Evolutionary conservation across 2,329 filamentous ascomycete species (phyloP), one percentile per base, ranked within the genome.

Genomic region (Graphium sp.): DNA sequence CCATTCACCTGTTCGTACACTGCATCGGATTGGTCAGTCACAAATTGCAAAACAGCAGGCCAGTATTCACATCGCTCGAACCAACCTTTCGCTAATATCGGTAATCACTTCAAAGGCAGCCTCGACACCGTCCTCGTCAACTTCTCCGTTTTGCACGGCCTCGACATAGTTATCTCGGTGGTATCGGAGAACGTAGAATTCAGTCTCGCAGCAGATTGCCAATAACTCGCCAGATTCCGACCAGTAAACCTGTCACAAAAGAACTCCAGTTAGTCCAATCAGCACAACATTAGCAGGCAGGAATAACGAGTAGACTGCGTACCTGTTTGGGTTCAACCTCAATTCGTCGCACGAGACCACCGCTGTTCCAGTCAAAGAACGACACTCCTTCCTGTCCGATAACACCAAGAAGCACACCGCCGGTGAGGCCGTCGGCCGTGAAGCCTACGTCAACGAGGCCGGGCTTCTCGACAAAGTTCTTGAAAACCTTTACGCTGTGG

Each of bases 201-300:
- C 83, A 47, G 95, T 89, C 33, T 95, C 87, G 46, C 87, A 95
- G 12, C 85, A 85, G 43, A 98, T 70, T 6, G 82, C 71, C 20
- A 95, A 83, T 24, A 98, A 64, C 55, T 98, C 89, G 36, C 89
- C 89, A 39, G 76, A 91, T 44, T 95, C 89, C 4, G 85, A 94
- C 89, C 89, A 98, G 65, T 93, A 94, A 9, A 98, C 80, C 63
- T 78, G 36, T 12, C 6, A 8, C n/a, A n/a, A n/a, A n/a, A n/a
- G n/a, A 13, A 7, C 11, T 16, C 39, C 29, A 42, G 35, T 28
- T 19, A 28, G 17, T 18, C 13, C 26, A 13, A 10, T 28, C n/a
- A n/a, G 13, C 18, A 22, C 4, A 11, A 3, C 10, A 22, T 23
- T 8, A n/a, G n/a, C n/a, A n/a, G n/a, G n/a, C n/a, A n/a, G n/a